These are phyloP conservation scores for Juglanconis juglandina DNA, from an alignment of 2,329 filamentous ascomycete species.

Conservation along the genomic window DNA sequence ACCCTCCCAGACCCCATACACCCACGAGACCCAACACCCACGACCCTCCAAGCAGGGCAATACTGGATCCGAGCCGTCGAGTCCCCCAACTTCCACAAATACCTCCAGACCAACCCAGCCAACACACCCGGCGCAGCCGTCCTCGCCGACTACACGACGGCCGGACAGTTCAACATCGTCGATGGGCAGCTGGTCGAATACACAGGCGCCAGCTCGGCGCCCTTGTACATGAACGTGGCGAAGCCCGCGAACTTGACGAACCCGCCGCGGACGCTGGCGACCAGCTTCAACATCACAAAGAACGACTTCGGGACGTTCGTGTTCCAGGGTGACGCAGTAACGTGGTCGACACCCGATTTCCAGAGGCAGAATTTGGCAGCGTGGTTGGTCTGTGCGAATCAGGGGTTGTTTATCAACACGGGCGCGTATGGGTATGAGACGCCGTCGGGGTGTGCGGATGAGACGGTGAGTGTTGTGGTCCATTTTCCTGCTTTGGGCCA, in stretches of 20 bases:
- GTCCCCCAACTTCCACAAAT: conserved; percentile 55
- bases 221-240: conserved; percentile 47
- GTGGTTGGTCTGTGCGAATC: conserved; percentile 55
- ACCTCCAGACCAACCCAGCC: conserved; percentile 46
- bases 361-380: conserved; percentile 53
- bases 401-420: conserved; percentile 54
- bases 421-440: conserved; percentile 58
- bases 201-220: conserved; percentile 25
- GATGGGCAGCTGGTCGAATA: conserved; percentile 51
- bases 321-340: conserved; percentile 56
- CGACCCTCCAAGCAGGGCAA: conserved; percentile 47
- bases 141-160: conserved; percentile 48
- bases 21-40: conserved; percentile 21
- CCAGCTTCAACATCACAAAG: conserved; percentile 48
- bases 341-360: conserved; percentile 48
- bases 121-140: conserved; percentile 45
- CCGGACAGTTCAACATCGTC: conserved; percentile 56
- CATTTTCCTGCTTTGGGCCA: too few relatives aligned
- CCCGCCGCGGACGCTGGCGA: conserved; percentile 44
- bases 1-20: conserved; percentile 1
- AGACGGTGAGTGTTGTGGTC: conserved; percentile 42
- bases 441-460: conserved; percentile 54
- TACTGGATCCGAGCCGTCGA: conserved; percentile 57
- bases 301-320: conserved; percentile 55
- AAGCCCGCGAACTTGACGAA: conserved; percentile 37